A percentile compares a stretch with the other conserved stretches of the same genome.
Conservation (phyloP, 768 basidiomycete genomes). For the Pleurotus sapidus region DNA sequence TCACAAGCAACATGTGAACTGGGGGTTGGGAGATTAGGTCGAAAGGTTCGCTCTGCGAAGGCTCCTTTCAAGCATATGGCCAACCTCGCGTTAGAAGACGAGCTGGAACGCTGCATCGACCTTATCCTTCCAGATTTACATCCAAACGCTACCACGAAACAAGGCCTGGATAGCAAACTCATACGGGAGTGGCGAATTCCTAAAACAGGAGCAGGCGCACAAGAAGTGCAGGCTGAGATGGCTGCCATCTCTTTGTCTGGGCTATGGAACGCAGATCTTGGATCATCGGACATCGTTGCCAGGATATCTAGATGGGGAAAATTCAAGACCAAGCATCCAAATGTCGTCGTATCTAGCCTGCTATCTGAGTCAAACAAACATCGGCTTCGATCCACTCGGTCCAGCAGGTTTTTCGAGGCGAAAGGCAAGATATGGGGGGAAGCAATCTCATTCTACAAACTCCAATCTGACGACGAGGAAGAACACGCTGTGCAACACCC, state of each 20-base stretch:
- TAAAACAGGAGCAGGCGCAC: background rate
- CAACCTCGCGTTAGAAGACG: slow-evolving; percentile 22
- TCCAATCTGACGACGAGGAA: background rate
- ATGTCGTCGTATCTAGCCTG: background rate
- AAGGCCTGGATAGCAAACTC: background rate
- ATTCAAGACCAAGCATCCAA: background rate
- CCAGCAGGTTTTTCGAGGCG: slow-evolving; percentile 7
- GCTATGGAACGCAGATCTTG: slow-evolving; percentile 1
- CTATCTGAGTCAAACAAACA: slow-evolving; percentile 9
- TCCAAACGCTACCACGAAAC: background rate
- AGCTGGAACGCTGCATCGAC: slow-evolving; percentile 16
- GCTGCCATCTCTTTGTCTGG: slow-evolving; percentile 9
- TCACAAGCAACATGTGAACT: slow-evolving; percentile 28
- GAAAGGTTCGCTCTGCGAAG: slow-evolving; percentile 26
- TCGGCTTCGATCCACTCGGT: slow-evolving; percentile 4
- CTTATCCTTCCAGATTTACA: slow-evolving; percentile 19
- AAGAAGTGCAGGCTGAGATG: background rate
- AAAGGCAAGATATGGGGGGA: slow-evolving; percentile 13
- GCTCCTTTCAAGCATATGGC: slow-evolving; percentile 27
- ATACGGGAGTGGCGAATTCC: background rate
- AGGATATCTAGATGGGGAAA: slow-evolving; percentile 13
- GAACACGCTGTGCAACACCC: background rate
- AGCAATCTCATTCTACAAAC: slow-evolving; percentile 14
- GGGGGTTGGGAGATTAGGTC: slow-evolving; percentile 22
- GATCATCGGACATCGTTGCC: background rate